Conservation (phyloP, 805 yeast species). For the Lipomyces chichibuensis region DNA sequence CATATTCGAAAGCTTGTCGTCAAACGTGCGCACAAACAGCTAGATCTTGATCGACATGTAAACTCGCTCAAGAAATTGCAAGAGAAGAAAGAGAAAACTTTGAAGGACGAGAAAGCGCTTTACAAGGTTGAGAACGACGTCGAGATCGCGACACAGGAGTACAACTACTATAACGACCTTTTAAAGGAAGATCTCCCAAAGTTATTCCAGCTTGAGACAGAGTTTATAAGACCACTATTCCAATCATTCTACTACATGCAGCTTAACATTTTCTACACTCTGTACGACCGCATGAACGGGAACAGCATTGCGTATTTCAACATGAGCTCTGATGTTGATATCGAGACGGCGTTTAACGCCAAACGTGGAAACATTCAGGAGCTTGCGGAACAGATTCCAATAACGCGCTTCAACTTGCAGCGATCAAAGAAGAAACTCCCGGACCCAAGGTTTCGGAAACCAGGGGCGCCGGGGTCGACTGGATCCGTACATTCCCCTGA, state of each 20-base stretch:
- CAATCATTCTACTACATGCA: slow-evolving; percentile 97
- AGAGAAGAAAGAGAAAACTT: slow-evolving; percentile 77
- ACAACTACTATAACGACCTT: slow-evolving; percentile 93
- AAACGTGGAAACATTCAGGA: slow-evolving; percentile 94
- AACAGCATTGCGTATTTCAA: slow-evolving; percentile 97
- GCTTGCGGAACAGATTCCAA: slow-evolving; percentile 82
- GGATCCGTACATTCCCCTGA: slow-evolving; percentile 8
- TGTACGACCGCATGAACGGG: slow-evolving; percentile 89
- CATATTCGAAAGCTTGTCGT: slow-evolving; percentile 89
- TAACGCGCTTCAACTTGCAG: slow-evolving; percentile 72
- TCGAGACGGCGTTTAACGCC: slow-evolving; percentile 71
- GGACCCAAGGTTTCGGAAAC: slow-evolving; percentile 31
- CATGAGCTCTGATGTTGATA: slow-evolving; percentile 64
- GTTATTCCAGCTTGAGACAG: slow-evolving; percentile 84
- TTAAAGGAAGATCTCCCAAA: slow-evolving; percentile 87
- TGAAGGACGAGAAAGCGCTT: slow-evolving; percentile 88
- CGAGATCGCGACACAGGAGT: slow-evolving; percentile 91
- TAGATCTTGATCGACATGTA: slow-evolving; percentile 87
- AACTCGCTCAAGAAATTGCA: slow-evolving; percentile 71
- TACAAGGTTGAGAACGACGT: slow-evolving; percentile 88
- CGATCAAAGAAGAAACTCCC: slow-evolving; percentile 21
- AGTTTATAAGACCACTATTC: slow-evolving; percentile 90
- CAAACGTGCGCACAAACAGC: slow-evolving; percentile 92
- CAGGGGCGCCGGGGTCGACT: slow-evolving; percentile 29
- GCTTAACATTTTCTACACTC: slow-evolving; percentile 90